phyloP scores from a whole-genome alignment of 805 yeast genomes.

The Ogataea minuta region DNA sequence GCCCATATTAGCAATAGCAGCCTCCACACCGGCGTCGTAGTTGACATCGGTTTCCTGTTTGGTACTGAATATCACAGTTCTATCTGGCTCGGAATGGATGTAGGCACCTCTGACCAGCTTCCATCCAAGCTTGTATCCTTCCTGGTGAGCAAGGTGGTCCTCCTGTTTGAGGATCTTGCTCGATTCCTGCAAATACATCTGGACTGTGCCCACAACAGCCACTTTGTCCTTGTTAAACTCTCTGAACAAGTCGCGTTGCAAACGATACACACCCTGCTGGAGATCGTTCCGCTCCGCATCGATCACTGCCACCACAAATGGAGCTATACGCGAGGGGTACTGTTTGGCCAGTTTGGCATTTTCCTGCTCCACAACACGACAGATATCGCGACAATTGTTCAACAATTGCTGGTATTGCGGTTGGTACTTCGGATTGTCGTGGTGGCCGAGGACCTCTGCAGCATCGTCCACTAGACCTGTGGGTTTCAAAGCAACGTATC shows the following conservation, averaged over 20 bases:
- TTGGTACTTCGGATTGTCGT: slow-evolving; percentile 48
- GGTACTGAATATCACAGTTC: slow-evolving; percentile 69
- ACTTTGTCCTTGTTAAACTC: slow-evolving; percentile 67
- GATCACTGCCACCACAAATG: slow-evolving; percentile 72
- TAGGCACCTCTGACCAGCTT: slow-evolving; percentile 96
- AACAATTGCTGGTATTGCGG: slow-evolving; percentile 57
- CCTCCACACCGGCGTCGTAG: slow-evolving; percentile 67
- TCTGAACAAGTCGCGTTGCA: slow-evolving; percentile 77
- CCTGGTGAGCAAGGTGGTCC: slow-evolving; percentile 57
- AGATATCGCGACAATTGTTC: slow-evolving; percentile 61
- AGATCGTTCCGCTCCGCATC: slow-evolving; percentile 91
- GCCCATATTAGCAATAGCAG: slow-evolving; percentile 58
- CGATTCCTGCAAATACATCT: slow-evolving; percentile 82
- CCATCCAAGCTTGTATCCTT: slow-evolving; percentile 72
- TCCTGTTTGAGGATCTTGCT: slow-evolving; percentile 60
- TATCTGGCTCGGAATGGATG: slow-evolving; percentile 80
- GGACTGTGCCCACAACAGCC: slow-evolving; percentile 86
- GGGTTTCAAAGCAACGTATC: slow-evolving; percentile 91
- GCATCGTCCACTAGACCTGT: slow-evolving; percentile 84
- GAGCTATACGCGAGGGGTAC: slow-evolving; percentile 66
- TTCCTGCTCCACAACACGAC: slow-evolving; percentile 52
- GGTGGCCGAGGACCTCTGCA: slow-evolving; percentile 65
- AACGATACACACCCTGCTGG: slow-evolving; percentile 87
- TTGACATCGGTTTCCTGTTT: slow-evolving; percentile 78
- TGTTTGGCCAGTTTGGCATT: slow-evolving; percentile 47